Percentiles rank a stretch among this genome's conserved stretches.
These are phyloP conservation scores for Malus orientalis DNA, from an alignment of 306 rosid species.

Conservation along the genomic window DNA sequence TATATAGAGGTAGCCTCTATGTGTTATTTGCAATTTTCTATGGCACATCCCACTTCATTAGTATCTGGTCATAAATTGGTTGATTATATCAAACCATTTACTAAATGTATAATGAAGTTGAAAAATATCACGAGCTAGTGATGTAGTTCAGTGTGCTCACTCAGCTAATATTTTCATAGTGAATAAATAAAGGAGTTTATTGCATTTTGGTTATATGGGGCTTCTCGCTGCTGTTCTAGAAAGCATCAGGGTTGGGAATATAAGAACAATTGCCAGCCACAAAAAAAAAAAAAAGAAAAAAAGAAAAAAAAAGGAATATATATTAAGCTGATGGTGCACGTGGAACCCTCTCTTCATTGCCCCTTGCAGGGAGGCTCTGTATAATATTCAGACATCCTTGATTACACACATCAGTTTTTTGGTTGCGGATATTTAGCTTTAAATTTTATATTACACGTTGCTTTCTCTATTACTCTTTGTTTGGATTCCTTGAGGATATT, in stretches of 20 bases:
- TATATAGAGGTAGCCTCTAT: slow-evolving; percentile 69
- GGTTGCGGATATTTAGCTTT: neutral
- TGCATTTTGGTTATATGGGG: neutral
- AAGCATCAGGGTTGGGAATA: neutral
- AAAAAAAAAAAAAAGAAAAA: too few relatives aligned
- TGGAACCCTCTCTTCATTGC: neutral
- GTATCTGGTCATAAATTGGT: neutral
- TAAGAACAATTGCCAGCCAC: neutral
- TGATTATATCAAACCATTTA: neutral
- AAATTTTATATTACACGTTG: neutral
- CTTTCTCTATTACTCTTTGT: neutral
- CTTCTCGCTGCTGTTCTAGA: neutral
- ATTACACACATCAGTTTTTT: neutral
- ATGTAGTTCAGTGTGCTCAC: neutral
- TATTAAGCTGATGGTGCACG: neutral
- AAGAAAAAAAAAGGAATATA: neutral
- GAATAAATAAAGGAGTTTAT: neutral
- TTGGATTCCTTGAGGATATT: neutral
- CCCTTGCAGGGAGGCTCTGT: neutral
- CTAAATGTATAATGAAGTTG: neutral
- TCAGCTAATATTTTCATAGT: neutral
- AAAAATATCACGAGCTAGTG: neutral
- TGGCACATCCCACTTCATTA: neutral
- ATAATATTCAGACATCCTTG: neutral
- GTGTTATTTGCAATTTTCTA: neutral